Evolutionary conservation across 768 basidiomycete species (phyloP).

Genomic region (Naematelia encephala): DNA sequence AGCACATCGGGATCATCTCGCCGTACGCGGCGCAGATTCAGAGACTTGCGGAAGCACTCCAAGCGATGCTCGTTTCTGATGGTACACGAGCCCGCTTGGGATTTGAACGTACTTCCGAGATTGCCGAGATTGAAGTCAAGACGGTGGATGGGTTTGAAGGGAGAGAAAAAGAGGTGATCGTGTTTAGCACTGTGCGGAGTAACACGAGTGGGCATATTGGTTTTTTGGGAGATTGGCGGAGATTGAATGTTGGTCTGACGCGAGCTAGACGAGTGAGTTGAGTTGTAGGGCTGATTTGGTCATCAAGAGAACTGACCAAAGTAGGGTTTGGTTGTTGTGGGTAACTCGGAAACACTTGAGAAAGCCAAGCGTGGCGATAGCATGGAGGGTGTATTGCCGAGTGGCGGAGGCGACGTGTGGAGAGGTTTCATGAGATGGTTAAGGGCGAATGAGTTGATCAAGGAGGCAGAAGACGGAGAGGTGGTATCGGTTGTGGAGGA

Average conservation of each 20-base stretch:
- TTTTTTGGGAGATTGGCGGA: constrained; percentile 77
- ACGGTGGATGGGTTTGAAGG: constrained; percentile 96
- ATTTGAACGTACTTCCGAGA: constrained; percentile 62
- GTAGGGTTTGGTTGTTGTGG: not conserved
- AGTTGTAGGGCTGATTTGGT: not conserved
- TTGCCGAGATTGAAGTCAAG: constrained; percentile 72
- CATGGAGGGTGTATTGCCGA: constrained; percentile 10
- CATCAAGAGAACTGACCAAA: not conserved
- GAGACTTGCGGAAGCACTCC: constrained; percentile 66
- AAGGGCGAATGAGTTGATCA: constrained; percentile 14
- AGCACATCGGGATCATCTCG: constrained; percentile 86
- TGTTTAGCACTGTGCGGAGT: constrained; percentile 86
- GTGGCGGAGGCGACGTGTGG: constrained; percentile 28
- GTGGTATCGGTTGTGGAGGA: not conserved
- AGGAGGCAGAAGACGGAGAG: constrained; percentile 10
- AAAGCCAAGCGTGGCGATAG: constrained; percentile 10
- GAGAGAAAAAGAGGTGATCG: constrained; percentile 84
- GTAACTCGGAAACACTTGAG: constrained; percentile 4
- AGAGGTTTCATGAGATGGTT: constrained; percentile 25
- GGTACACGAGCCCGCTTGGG: constrained; percentile 64
- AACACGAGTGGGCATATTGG: constrained; percentile 75
- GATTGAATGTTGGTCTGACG: constrained; percentile 88
- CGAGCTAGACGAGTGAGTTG: constrained; percentile 64
- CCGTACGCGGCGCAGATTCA: constrained; percentile 86
- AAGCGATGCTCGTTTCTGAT: constrained; percentile 36